Base-by-base conservation (phyloP, 108 stramenopile species). In the Nannochloropsis gaditana region DNA sequence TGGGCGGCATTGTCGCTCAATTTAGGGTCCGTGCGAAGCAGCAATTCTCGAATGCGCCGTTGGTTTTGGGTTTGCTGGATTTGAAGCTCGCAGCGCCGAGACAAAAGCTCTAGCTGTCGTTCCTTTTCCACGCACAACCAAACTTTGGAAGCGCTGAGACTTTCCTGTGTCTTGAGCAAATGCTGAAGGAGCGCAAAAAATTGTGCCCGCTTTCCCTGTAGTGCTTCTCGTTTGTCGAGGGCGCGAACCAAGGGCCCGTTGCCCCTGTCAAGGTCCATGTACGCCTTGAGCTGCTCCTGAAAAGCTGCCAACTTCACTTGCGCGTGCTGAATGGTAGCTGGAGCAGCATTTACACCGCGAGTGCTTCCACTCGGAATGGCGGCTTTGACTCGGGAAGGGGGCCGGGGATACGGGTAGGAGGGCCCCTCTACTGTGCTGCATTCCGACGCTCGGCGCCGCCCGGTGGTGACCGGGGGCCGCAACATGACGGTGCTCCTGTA, bases 61-160 rank as follows among this genome's bases (percentile, higher is more conserved):
- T 73, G 59, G 15, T 73, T 15, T 8, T 73, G 59, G 59, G n/a
- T 73, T 73, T 73, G 59, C n/a, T 73, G 15, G 3, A 73, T n/a
- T 73, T 73, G 59, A 15, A 73, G n/a, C n/a, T 73, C 59, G n/a
- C 59, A 73, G 19, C 59, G 59, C 19, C 59, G 59, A n/a, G 59
- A 73, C 19, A 73, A n/a, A 15, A n/a, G 59, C 8, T 73, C 59
- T n/a, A 73, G 59, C 59, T 73, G 5, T n/a, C 59, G 59, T 73
- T 73, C 59, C n/a, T 73, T 73, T 73, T 73, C 59, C 19, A 73
- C 59, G 59, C 59, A 73, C 59, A 73, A 73, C 59, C 59, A 73
- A n/a, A 73, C 59, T 73, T 73, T 73, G 59, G 59, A 73, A 73
- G 59, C 59, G 59, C 59, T 73, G 3, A 73, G 59, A n/a, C 59